Evolutionary conservation across 306 rosid genomes (phyloP), one percentile per base, ranked within the genome.

Genomic region (Medicago ruthenica): DNA sequence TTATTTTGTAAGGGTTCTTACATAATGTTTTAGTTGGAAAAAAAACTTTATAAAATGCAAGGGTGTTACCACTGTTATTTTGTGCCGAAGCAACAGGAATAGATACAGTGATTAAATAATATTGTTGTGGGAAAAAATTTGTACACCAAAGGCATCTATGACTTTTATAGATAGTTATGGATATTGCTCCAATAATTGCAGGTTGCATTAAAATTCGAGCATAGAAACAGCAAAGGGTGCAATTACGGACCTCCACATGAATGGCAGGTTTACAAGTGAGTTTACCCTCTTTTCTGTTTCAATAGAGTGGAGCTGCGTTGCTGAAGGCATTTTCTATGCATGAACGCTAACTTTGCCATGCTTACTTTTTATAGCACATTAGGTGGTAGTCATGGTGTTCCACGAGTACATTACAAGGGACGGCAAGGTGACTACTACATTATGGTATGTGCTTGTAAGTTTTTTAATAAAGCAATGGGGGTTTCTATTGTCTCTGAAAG

Each of bases 191-290:
- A 21, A 14, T 74, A 72, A 58, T 24, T 60, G 53, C 80, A 96
- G 99, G 98, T 96, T 79, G 99, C 99, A 31, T 89, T 96, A 71
- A 96, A 96, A 83, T 91, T 96, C 7, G 99, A 96, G 87, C 98
- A 92, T 78, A 85, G 87, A 87, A 96, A 83, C 74, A 92, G 99
- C 84, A 92, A 92, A 83, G 99, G 99, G 41, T 96, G 99, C 74
- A 92, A 86, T 76, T 88, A 87, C 74, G 98, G 97, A 75, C 96
- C 99, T 16, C 99, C 99, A 8, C 81, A 86, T 40, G 99, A 96
- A 82, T 96, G 99, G 99, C 93, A 92, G 77, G 97, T 96, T 20
- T 96, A 96, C 91, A 89, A 74, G 99, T 96, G 83, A 84, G 99
- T 80, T 36, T 12, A 10, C 36, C n/a, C 2, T 63, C 24, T 15